A percentile compares a stretch with the other conserved stretches of the same genome.
These are phyloP conservation scores for Phytophthora citricola DNA, from an alignment of 352 stramenopile genomes.

Conservation along the genomic window DNA sequence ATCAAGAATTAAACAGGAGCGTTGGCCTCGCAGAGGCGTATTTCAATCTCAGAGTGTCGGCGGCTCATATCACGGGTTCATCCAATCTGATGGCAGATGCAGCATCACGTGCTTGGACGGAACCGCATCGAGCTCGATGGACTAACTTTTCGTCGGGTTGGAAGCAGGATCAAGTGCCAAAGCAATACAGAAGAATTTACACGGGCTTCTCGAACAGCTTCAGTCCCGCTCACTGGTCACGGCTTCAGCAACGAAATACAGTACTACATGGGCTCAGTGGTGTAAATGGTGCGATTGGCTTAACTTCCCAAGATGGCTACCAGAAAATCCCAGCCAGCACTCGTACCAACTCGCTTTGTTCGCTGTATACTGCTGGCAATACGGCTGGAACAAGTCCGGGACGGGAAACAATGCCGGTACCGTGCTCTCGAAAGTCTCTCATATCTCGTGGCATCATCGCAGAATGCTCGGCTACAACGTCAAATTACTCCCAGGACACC, in stretches of 20 bases:
- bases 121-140: slow-evolving; percentile 6
- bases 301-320: slow-evolving; percentile 7
- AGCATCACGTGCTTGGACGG: too few species aligned
- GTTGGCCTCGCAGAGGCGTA: slow-evolving; percentile 31
- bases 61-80: slow-evolving; percentile 15
- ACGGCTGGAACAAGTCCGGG: slow-evolving; percentile 11
- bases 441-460: slow-evolving; percentile 23
- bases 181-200: slow-evolving; percentile 24
- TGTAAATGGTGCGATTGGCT: slow-evolving; percentile 8
- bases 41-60: slow-evolving; percentile 22
- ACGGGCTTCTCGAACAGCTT: slow-evolving; percentile 19
- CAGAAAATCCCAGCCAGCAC: neutral
- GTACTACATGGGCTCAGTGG: slow-evolving; percentile 12
- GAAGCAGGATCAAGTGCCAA: slow-evolving; percentile 9
- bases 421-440: slow-evolving; percentile 38
- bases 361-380: slow-evolving; percentile 5
- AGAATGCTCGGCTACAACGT: slow-evolving; percentile 20
- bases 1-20: slow-evolving; percentile 44
- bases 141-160: slow-evolving; percentile 24
- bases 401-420: neutral
- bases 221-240: slow-evolving; percentile 24
- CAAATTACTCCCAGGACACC: slow-evolving; percentile 20
- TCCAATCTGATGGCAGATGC: slow-evolving; percentile 40
- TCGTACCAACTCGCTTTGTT: slow-evolving; percentile 20
- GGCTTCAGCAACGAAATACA: slow-evolving; percentile 13